phyloP scores from a whole-genome alignment of 345 rosid species.

The Moricandia arvensis region DNA sequence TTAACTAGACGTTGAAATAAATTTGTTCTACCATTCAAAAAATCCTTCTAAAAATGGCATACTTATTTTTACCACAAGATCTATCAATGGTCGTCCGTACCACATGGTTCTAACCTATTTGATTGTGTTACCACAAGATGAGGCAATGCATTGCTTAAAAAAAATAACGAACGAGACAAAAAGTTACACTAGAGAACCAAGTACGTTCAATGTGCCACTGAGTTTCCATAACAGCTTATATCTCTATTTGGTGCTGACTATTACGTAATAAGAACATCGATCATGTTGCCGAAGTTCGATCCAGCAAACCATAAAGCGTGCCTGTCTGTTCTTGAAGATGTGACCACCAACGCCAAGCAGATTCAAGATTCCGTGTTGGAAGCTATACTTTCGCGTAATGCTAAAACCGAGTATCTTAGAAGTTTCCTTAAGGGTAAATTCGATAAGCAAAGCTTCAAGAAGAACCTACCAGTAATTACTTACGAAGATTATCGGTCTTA shows the following conservation, averaged over 20 bases:
- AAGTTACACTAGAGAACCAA: background rate
- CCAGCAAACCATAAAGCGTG: conserved; percentile 60
- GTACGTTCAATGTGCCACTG: background rate
- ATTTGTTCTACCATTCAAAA: background rate
- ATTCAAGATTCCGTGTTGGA: conserved; percentile 54
- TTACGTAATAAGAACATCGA: background rate
- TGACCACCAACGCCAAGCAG: conserved; percentile 48
- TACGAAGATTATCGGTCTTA: background rate
- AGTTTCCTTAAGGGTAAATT: conserved; percentile 47
- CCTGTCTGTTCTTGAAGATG: conserved; percentile 49
- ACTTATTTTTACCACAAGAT: background rate
- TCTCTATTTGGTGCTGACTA: background rate
- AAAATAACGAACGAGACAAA: background rate
- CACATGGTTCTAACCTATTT: background rate
- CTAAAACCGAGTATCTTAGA: conserved; percentile 45
- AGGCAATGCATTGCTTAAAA: background rate
- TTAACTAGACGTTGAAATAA: too few relatives aligned
- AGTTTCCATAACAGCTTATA: background rate
- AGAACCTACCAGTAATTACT: background rate
- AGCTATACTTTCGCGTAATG: conserved; percentile 45
- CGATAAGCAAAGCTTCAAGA: conserved; percentile 46
- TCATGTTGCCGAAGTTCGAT: conserved; percentile 60
- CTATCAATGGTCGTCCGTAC: background rate
- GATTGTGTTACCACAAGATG: background rate
- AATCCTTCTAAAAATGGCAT: background rate